phyloP scores from a whole-genome alignment of 306 rosid species.

The Quercus dentata region DNA sequence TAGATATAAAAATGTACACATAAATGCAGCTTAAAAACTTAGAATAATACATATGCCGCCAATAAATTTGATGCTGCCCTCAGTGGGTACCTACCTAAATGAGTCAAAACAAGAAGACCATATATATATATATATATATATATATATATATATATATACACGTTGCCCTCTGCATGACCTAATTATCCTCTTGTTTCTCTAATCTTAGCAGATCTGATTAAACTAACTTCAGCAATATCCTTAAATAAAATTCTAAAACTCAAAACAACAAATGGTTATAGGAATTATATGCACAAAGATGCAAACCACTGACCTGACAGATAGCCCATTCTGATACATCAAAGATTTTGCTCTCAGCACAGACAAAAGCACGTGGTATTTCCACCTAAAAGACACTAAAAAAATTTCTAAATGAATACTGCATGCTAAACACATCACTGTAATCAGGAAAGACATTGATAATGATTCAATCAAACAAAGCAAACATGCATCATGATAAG shows the following conservation, averaged over 20 bases:
- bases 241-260: too few species aligned
- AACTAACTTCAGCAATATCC: too few species aligned
- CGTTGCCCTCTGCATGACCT: too few species aligned
- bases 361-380: constrained; percentile 96
- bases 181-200: too few species aligned
- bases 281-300: too few species aligned
- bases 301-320: constrained; percentile 72
- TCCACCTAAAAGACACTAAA: constrained; percentile 53
- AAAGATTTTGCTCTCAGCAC: constrained; percentile 95
- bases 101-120: not conserved
- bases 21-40: too few species aligned
- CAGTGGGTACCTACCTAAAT: not conserved
- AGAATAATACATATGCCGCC: too few species aligned
- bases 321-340: constrained; percentile 99
- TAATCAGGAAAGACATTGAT: not conserved
- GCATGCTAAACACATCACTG: not conserved
- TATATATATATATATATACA: too few species aligned
- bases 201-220: too few species aligned
- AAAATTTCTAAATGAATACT: not conserved
- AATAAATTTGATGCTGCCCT: not conserved
- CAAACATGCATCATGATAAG: not conserved
- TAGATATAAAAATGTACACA: not conserved
- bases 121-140: too few species aligned
- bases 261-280: too few species aligned
- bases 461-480: not conserved